Conservation (phyloP, 2,329 filamentous ascomycete species). For the Cladobotryum protrusum region DNA sequence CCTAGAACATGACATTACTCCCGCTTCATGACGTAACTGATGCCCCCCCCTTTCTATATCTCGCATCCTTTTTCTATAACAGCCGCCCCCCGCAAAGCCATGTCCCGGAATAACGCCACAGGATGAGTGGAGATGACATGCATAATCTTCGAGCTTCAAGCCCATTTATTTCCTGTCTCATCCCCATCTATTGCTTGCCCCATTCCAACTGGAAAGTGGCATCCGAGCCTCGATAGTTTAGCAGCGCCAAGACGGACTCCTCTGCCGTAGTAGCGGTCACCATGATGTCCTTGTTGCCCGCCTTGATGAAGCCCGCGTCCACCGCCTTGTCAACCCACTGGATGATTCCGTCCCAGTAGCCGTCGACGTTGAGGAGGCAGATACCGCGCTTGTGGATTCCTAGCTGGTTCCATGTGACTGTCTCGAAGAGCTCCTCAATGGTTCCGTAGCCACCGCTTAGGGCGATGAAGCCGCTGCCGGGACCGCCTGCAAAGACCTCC, state of each 20-base stretch:
- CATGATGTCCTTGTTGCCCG: constrained; percentile 67
- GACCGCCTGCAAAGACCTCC: constrained; percentile 74
- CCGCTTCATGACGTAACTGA: constrained; percentile 6
- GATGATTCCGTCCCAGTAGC: constrained; percentile 86
- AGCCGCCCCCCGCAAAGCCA: not conserved
- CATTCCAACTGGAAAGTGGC: constrained; percentile 78
- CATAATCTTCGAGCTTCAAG: too few species aligned
- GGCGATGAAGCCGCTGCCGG: constrained; percentile 83
- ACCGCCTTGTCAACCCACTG: constrained; percentile 75
- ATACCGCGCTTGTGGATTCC: constrained; percentile 81
- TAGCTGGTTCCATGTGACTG: constrained; percentile 91
- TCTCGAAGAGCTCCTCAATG: constrained; percentile 90
- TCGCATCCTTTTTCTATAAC: constrained; percentile 1
- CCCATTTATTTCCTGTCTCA: not conserved
- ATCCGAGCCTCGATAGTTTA: constrained; percentile 67
- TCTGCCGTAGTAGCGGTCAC: constrained; percentile 67
- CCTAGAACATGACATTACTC: constrained; percentile 9
- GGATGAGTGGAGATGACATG: not conserved
- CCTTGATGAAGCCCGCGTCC: constrained; percentile 67
- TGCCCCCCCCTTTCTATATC: constrained; percentile 8
- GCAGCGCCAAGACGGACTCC: constrained; percentile 64
- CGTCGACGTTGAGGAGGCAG: constrained; percentile 77
- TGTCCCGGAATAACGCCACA: not conserved
- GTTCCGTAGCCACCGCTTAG: constrained; percentile 89
- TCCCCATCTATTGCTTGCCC: constrained; percentile 53